Conservation (phyloP, 2,329 filamentous ascomycete genomes). For the Cladorrhinum sp. region DNA sequence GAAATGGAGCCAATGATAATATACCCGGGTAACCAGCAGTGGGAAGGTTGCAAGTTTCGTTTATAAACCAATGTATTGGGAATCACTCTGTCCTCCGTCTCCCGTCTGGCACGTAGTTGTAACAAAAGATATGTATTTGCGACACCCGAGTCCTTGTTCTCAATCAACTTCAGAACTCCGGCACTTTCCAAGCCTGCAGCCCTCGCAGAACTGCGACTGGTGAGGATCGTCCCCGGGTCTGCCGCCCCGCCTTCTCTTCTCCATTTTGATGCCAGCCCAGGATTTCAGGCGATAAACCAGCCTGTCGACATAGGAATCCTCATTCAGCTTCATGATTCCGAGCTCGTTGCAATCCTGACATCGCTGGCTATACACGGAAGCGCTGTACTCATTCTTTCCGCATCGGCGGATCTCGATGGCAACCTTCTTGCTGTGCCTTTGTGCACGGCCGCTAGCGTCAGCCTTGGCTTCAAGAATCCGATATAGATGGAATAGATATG, state of each 20-base stretch:
- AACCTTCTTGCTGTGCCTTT: not conserved
- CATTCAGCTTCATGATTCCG: conserved; percentile 29
- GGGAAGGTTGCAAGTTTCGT: no score
- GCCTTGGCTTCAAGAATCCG: no score
- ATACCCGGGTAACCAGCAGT: no score
- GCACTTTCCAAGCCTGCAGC: conserved; percentile 36
- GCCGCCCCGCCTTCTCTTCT: not conserved
- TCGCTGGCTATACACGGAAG: conserved; percentile 31
- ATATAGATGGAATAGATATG: no score
- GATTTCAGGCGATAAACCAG: conserved; percentile 37
- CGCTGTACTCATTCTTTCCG: conserved; percentile 33
- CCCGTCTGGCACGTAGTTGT: no score
- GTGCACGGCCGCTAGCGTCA: no score
- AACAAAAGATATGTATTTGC: no score
- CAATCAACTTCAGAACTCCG: not conserved
- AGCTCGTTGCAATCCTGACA: conserved; percentile 34
- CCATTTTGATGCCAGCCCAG: conserved; percentile 32
- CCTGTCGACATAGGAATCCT: conserved; percentile 34
- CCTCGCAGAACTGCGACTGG: conserved; percentile 33
- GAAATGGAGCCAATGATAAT: no score
- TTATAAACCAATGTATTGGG: no score
- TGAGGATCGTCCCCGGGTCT: conserved; percentile 24
- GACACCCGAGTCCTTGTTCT: no score
- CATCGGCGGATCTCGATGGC: not conserved
- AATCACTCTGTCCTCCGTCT: no score